Base-by-base conservation (phyloP, 805 yeast species). In the Barnettozyma pratensis region DNA sequence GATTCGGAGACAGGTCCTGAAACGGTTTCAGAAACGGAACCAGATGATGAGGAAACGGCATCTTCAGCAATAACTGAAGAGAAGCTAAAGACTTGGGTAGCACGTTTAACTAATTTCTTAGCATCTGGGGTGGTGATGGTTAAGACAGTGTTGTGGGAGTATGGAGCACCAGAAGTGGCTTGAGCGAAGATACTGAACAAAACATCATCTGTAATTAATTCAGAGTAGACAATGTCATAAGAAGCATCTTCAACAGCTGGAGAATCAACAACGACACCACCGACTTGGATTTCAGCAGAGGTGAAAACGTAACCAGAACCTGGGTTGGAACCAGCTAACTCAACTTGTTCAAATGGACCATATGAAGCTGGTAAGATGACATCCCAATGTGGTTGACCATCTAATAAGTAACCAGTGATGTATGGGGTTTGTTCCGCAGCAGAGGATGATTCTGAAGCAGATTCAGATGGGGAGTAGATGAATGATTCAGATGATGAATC, bases 371-470 rank as follows among this genome's bases (percentile, higher is more conserved):
- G 63, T 41, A 58, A 45, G 42, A 36, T 40, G 36, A 58, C 41
- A 36, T 59, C 58, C 54, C 54, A 59, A 42, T 55, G 55, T 58
- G 63, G 63, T 53, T 57, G 56, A 47, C 62, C 63, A 29, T 49
- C 51, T 35, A n/a, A 29, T 34, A 58, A 42, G 55, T 50, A 55
- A 55, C 63, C 63, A 35, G 58, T 51, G 42, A 58, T 53, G 56
- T 54, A 59, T 52, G 60, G 58, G 34, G 57, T 49, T 25, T 41
- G 42, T 10, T 41, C 44, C 27, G 57, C 39, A 27, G 38, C 25
- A 7, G 59, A 40, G 28, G 56, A 44, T 31, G 57, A 34, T 19
- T 19, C 19, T 14, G 55, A 46, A 12, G 49, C 37, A 19, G 49
- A 32, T 4, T 50, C 45, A 3, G 62, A 54, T 45, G 55, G 50